These are phyloP conservation scores for Peronosclerospora sorghi DNA, from an alignment of 352 stramenopile genomes.

Conservation along the genomic window DNA sequence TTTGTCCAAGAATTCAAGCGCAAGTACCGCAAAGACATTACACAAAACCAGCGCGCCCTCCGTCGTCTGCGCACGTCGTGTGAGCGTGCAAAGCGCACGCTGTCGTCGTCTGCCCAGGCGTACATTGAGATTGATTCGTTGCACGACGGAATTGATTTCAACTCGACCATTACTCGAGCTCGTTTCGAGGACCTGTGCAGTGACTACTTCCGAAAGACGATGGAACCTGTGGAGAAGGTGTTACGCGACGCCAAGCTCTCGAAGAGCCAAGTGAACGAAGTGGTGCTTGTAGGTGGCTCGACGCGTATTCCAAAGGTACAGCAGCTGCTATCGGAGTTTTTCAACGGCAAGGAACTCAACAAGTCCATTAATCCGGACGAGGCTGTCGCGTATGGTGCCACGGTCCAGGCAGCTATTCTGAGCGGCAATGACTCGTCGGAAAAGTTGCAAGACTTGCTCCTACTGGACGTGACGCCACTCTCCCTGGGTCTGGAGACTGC, in stretches of 20 bases:
- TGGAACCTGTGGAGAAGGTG: slow-evolving; percentile 84
- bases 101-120: slow-evolving; percentile 87
- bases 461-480: slow-evolving; percentile 84
- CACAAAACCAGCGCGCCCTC: slow-evolving; percentile 79
- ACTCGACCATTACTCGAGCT: slow-evolving; percentile 86
- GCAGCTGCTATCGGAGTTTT: slow-evolving; percentile 49
- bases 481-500: slow-evolving; percentile 82
- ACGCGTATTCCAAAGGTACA: slow-evolving; percentile 69
- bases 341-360: slow-evolving; percentile 62
- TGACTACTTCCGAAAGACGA: slow-evolving; percentile 88
- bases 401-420: slow-evolving; percentile 55
- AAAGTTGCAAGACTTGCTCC: slow-evolving; percentile 78
- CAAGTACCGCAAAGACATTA: slow-evolving; percentile 85
- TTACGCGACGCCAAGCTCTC: slow-evolving; percentile 83
- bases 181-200: slow-evolving; percentile 87
- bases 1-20: slow-evolving; percentile 90
- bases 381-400: slow-evolving; percentile 72
- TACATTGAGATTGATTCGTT: slow-evolving; percentile 93
- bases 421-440: slow-evolving; percentile 58
- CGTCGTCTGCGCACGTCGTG: slow-evolving; percentile 87
- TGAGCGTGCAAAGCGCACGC: slow-evolving; percentile 90
- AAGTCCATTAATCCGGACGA: slow-evolving; percentile 80
- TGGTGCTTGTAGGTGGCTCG: slow-evolving; percentile 73
- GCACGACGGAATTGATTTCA: slow-evolving; percentile 89
- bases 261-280: slow-evolving; percentile 75